Conservation (phyloP, 306 rosid species). For the Morella rubra region DNA sequence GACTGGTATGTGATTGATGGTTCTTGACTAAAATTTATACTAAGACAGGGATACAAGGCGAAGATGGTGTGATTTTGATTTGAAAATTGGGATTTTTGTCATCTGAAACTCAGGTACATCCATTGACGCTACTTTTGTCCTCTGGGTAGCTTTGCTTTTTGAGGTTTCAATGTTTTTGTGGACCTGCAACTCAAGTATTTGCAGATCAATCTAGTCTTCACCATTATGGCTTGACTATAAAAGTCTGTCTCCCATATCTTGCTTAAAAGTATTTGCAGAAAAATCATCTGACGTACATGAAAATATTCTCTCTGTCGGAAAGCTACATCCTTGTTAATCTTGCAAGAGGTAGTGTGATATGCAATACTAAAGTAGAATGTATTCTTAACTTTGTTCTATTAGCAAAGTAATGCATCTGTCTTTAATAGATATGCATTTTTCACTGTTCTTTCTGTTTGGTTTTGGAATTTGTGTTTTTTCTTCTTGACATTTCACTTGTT, state of each 20-base stretch:
- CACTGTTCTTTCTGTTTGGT: background rate
- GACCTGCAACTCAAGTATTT: conserved; percentile 2
- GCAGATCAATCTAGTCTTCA: conserved; percentile 10
- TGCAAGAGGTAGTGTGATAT: background rate
- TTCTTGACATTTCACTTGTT: background rate
- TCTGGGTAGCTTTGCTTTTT: conserved; percentile 4
- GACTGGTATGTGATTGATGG: conserved; percentile 1
- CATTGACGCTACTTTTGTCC: background rate
- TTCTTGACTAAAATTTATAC: background rate
- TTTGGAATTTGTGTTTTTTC: background rate
- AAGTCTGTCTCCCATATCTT: conserved; percentile 3
- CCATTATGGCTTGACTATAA: background rate
- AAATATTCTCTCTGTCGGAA: background rate
- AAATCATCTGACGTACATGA: too few relatives aligned
- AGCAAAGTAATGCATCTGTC: background rate
- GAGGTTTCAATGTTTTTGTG: conserved; percentile 8
- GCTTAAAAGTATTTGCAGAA: background rate
- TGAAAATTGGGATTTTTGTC: background rate
- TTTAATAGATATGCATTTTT: background rate
- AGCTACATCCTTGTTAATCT: background rate
- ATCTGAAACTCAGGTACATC: background rate
- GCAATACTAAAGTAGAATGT: background rate
- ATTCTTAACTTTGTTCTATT: background rate
- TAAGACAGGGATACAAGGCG: background rate
- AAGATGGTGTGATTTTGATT: background rate